A percentile compares a stretch with the other conserved stretches of the same genome.
Evolutionary conservation across 768 basidiomycete genomes (phyloP).

Genomic region (Phanerodontia chrysosporium): DNA sequence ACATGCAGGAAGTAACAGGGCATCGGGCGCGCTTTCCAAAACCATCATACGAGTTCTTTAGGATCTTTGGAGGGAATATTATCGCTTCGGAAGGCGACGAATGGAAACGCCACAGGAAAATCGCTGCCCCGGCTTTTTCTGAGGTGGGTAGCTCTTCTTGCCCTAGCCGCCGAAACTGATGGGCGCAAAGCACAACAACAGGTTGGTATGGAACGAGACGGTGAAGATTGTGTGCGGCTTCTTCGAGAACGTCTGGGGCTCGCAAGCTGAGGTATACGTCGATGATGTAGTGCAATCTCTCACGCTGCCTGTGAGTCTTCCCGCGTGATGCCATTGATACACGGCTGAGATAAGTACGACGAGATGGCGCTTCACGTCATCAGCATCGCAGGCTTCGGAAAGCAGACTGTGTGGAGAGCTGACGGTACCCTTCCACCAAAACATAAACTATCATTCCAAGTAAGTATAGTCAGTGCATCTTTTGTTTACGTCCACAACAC

Average conservation of each 20-base stretch:
- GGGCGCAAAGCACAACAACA: conserved; percentile 35
- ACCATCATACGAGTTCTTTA: conserved; percentile 42
- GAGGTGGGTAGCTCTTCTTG: conserved; percentile 40
- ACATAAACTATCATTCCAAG: conserved; percentile 32
- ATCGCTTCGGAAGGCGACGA: conserved; percentile 60
- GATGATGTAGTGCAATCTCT: conserved; percentile 40
- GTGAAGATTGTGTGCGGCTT: conserved; percentile 27
- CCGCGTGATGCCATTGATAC: too few relatives aligned
- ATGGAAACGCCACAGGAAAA: conserved; percentile 63
- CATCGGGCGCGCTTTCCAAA: conserved; percentile 54
- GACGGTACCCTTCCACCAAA: conserved; percentile 35
- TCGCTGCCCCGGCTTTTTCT: conserved; percentile 61
- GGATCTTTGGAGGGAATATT: conserved; percentile 56
- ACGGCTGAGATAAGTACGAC: not conserved
- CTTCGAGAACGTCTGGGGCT: conserved; percentile 41
- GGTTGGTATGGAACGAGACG: conserved; percentile 36
- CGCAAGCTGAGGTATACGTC: conserved; percentile 34
- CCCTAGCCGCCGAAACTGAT: not conserved
- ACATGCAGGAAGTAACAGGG: conserved; percentile 46
- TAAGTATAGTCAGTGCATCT: not conserved
- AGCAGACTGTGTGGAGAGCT: conserved; percentile 45
- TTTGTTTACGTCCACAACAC: too few relatives aligned
- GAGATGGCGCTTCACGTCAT: conserved; percentile 56
- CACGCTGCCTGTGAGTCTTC: not conserved
- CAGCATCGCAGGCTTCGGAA: conserved; percentile 53